A percentile compares a stretch with the other conserved stretches of the same genome.
Evolutionary conservation across 805 yeast genomes (phyloP).

Genomic region (Candida oleophila): DNA sequence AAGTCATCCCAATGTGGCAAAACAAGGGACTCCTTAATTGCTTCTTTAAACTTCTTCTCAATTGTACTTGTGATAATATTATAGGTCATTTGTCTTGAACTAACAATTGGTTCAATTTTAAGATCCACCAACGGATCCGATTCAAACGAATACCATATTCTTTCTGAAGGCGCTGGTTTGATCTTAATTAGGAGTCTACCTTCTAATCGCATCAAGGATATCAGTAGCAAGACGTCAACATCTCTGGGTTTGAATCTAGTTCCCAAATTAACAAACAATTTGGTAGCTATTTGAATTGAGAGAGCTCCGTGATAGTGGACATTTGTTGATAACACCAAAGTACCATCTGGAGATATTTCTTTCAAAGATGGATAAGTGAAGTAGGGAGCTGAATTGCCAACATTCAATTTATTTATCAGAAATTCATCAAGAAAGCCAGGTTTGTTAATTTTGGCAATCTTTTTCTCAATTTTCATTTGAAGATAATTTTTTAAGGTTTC

Average conservation of each 20-base stretch:
- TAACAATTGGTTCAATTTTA: slow-evolving; percentile 86
- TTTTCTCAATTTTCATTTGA: slow-evolving; percentile 60
- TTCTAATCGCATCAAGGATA: slow-evolving; percentile 63
- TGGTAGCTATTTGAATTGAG: slow-evolving; percentile 75
- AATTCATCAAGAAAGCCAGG: slow-evolving; percentile 90
- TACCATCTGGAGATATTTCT: slow-evolving; percentile 79
- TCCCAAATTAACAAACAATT: slow-evolving; percentile 72
- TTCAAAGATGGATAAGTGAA: slow-evolving; percentile 69
- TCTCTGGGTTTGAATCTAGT: slow-evolving; percentile 72
- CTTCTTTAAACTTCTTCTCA: slow-evolving; percentile 74
- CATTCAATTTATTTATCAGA: slow-evolving; percentile 64
- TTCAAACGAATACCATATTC: slow-evolving; percentile 89
- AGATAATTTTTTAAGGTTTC: slow-evolving; percentile 59
- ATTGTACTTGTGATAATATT: slow-evolving; percentile 77
- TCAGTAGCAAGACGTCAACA: slow-evolving; percentile 69
- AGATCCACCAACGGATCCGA: slow-evolving; percentile 73
- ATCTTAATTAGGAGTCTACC: slow-evolving; percentile 71
- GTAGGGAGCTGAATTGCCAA: slow-evolving; percentile 81
- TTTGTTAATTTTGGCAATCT: slow-evolving; percentile 73
- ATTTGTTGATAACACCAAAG: slow-evolving; percentile 57
- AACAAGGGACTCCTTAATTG: slow-evolving; percentile 76
- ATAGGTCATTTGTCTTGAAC: slow-evolving; percentile 77
- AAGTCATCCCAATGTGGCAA: slow-evolving; percentile 88
- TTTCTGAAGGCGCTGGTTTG: slow-evolving; percentile 87
- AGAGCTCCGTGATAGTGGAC: slow-evolving; percentile 75